Conservation (phyloP, 768 basidiomycete genomes). For the Tylopilus felleus region DNA sequence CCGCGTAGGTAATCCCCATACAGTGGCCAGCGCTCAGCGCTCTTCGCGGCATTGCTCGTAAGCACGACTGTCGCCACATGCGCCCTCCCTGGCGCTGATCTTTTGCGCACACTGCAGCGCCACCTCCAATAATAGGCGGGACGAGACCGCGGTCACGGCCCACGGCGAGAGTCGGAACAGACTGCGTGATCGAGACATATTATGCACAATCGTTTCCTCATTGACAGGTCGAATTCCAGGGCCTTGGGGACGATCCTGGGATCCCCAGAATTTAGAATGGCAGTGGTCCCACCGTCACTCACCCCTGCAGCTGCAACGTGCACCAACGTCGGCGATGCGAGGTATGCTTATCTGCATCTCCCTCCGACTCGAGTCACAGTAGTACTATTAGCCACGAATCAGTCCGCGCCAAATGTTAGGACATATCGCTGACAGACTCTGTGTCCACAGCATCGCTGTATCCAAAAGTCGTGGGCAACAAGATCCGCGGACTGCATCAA, state of each 20-base stretch:
- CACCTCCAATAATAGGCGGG: conserved; percentile 15
- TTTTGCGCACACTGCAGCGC: conserved; percentile 9
- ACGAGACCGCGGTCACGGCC: conserved; percentile 3
- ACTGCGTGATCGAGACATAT: background rate
- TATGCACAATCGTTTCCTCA: background rate
- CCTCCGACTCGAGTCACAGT: background rate
- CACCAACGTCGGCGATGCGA: background rate
- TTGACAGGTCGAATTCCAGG: conserved; percentile 5
- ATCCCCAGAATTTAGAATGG: background rate
- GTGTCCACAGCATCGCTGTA: conserved; percentile 11
- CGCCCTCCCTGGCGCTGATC: conserved; percentile 20
- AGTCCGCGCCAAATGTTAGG: conserved; percentile 3
- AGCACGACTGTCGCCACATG: too few species aligned
- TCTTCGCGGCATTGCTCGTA: conserved; percentile 11
- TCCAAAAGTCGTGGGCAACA: background rate
- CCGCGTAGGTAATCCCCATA: conserved; percentile 1
- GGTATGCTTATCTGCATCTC: conserved; percentile 9
- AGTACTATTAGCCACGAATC: conserved; percentile 12
- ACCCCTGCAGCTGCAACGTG: conserved; percentile 8
- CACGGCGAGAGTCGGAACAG: conserved; percentile 18
- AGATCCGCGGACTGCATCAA: conserved; percentile 21
- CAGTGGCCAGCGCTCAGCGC: conserved; percentile 6
- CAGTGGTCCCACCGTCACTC: background rate
- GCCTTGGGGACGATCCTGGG: conserved; percentile 2
- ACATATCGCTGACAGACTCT: background rate